Evolutionary conservation across 768 basidiomycete species (phyloP), one percentile per base, ranked within the genome.

Genomic region (Wakefieldia striispora): DNA sequence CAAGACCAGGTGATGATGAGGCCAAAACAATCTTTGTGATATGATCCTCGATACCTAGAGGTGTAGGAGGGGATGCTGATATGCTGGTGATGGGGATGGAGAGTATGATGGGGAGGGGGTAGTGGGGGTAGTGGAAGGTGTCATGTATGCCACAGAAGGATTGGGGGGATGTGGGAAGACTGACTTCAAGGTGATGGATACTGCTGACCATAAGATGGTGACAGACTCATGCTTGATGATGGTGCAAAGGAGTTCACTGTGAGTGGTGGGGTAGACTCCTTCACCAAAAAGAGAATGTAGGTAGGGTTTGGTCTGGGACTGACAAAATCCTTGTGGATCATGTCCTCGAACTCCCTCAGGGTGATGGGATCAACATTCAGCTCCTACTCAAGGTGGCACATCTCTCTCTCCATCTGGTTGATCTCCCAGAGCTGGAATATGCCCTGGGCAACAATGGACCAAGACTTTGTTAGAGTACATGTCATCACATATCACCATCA

Each of bases 391-490:
- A 99, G 74, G 62, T 81, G 78, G 55, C 85, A 86, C 79, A 88
- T 85, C 61, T 88, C 86, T 2, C 87, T 61, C 64, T 88, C 86
- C 86, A 87, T 88, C 72, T 88, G 86, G 66, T 88, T 88, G 61
- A 88, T 83, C 73, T 88, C 87, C 27, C 80, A 73, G 1, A 88
- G 64, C 3, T 75, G 77, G 60, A 94, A 95, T 81, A 91, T 86
- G 23, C 82, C 84, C 66, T 94, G 90, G 0, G 88, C 91, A 33
- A 94, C 91, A 37, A 94, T 87, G 7, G 82, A 81, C 91, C 92
- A 95, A 0, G 87, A 89, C 64, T 92, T n/a, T 91, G 78, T 94
- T 94, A 12, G 87, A 91, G 66, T 94, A 95, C 0, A 91, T 94
- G 59, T 94, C 91, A 72, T 95, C 91, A 70, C 91, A 92, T 40